These are phyloP conservation scores for Acarospora socialis DNA, from an alignment of 2,329 filamentous ascomycete genomes.

Conservation along the genomic window DNA sequence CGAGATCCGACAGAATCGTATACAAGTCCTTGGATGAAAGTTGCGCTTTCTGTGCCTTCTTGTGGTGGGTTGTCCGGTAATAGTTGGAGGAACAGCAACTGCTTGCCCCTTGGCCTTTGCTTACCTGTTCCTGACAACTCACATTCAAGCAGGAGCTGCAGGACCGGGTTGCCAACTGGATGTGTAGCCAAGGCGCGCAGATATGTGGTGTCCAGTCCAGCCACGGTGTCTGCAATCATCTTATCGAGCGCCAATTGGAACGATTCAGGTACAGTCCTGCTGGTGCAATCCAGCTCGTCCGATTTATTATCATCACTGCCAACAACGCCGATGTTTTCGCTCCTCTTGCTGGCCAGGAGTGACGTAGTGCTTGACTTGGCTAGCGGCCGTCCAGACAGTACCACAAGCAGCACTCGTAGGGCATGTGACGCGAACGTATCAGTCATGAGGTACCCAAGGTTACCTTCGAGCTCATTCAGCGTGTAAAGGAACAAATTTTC, in stretches of 20 bases:
- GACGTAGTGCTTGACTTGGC: conserved; percentile 54
- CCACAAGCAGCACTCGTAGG: conserved; percentile 68
- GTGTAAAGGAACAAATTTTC: conserved; percentile 74
- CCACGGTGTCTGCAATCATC: conserved; percentile 63
- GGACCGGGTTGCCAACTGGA: conserved; percentile 76
- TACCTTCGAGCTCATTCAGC: conserved; percentile 74
- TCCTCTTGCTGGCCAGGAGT: conserved; percentile 80
- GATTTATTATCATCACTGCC: conserved; percentile 36
- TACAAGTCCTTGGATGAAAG: conserved; percentile 72
- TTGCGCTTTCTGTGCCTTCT: conserved; percentile 57
- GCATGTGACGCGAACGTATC: conserved; percentile 85
- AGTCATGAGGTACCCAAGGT: conserved; percentile 69
- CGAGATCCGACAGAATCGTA: conserved; percentile 87
- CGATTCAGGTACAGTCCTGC: conserved; percentile 55
- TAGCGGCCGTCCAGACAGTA: conserved; percentile 71
- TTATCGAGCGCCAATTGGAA: conserved; percentile 68
- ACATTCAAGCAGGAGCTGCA: conserved; percentile 81
- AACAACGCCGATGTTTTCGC: conserved; percentile 62
- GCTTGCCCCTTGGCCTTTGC: conserved; percentile 47
- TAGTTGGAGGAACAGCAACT: conserved; percentile 59
- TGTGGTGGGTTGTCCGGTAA: conserved; percentile 66
- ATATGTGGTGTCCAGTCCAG: conserved; percentile 62
- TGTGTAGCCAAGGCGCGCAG: conserved; percentile 76
- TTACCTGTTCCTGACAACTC: conserved; percentile 65
- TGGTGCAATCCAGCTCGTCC: too few species aligned